Evolutionary conservation across 371 early-diverging fungal species (phyloP), one percentile per base, ranked within the genome.

Genomic region (Rhizomucor pusillus): DNA sequence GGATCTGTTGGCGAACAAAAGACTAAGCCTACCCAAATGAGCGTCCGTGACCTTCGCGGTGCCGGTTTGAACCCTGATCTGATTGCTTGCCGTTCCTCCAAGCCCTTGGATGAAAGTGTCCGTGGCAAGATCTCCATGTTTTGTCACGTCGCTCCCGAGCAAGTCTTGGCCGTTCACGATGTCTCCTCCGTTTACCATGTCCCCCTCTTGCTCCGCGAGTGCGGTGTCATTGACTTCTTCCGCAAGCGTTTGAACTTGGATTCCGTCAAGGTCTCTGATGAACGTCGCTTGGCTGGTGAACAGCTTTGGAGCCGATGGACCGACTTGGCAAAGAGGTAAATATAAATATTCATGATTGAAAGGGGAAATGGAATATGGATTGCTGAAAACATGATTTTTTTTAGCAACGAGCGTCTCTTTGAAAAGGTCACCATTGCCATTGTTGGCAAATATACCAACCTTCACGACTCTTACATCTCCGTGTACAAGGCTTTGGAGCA

Each of bases 1-100:
- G 99, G 99, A 20, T 87, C 92, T 3, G 97, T 97, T 24, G 95
- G 94, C 51, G 99, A 99, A 69, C 98, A 98, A 74, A 99, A 99
- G 87, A 99, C 99, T 34, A 99, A 99, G 85, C 98, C 98, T 50
- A 97, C 99, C 7, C 99, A 99, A 75, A 88, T 91, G 45, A 92
- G 94, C 43, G 88, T 98, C 43, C 89, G 97, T 56, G 97, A 98
- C 62, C 81, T 98, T 43, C 88, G 98, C 65, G 95, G 94, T 56
- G 87, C 95, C 47, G 99, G 99, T 52, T 82, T 99, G 33, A 83
- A 87, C n/a, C 97, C 98, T 25, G 99, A 99, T 70, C 72, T 99
- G 60, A 91, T 99, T 63, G 97, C 99, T 10, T 99, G 98, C 82
- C 90, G 99, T 62, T 89, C 90, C 41, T 78, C 89, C 41, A 87